Evolutionary conservation across 1,284 basidiomycete genomes (phyloP).

Genomic region (Peniophora sp.): DNA sequence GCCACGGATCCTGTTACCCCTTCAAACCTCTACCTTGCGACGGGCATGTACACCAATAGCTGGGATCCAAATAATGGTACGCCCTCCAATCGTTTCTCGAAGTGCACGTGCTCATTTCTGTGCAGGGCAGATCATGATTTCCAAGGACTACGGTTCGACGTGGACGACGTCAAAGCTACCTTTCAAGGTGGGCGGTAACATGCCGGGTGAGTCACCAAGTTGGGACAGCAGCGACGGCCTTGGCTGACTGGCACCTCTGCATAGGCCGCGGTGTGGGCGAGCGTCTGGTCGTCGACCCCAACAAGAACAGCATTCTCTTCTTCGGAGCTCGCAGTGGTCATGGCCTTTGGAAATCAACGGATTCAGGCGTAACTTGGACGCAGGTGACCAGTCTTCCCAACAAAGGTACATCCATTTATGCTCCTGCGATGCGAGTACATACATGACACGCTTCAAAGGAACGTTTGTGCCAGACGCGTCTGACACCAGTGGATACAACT

Average conservation of each 20-base stretch:
- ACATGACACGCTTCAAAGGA: conserved; percentile 23
- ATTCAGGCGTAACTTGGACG: conserved; percentile 48
- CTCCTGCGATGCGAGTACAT: not conserved
- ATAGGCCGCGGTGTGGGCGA: conserved; percentile 15
- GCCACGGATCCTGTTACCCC: conserved; percentile 55
- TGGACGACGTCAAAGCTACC: conserved; percentile 43
- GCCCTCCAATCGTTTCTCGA: too few species aligned
- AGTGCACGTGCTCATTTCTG: too few species aligned
- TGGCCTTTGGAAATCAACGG: conserved; percentile 56
- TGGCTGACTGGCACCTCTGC: too few species aligned
- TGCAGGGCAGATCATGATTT: conserved; percentile 46
- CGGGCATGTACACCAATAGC: conserved; percentile 60
- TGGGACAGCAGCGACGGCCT: too few species aligned
- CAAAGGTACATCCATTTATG: conserved; percentile 29
- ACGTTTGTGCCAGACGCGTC: conserved; percentile 48
- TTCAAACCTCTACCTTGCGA: conserved; percentile 47
- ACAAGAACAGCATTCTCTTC: conserved; percentile 50
- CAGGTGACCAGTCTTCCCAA: conserved; percentile 50
- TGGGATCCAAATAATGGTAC: conserved; percentile 54
- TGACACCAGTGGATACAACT: conserved; percentile 49
- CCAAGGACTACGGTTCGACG: conserved; percentile 46
- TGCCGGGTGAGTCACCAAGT: conserved; percentile 61
- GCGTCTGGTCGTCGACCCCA: conserved; percentile 58
- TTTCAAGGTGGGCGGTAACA: conserved; percentile 63
- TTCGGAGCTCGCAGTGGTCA: conserved; percentile 58